phyloP scores from a whole-genome alignment of 352 stramenopile genomes.

The Globisporangium abappressorium region DNA sequence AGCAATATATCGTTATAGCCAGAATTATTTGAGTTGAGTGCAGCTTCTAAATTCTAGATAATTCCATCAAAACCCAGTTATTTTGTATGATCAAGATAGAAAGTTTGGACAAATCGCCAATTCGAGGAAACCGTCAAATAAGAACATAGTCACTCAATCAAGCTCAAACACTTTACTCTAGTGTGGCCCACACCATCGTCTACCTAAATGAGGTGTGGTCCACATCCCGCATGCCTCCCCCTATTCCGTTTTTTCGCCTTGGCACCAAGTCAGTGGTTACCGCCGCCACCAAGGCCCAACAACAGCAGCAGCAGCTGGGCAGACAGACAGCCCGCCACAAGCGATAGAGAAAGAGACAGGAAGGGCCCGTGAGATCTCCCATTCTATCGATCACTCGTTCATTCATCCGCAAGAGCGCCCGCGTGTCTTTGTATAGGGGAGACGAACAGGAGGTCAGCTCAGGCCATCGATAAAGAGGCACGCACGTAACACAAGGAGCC shows the following conservation, averaged over 20 bases:
- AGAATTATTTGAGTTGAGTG: not conserved
- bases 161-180: not conserved
- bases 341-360: not conserved
- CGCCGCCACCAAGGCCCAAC: not conserved
- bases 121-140: not conserved
- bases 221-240: not conserved
- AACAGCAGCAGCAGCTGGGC: not conserved
- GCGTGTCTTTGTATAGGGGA: not conserved
- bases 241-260: not conserved
- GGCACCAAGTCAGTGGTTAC: not conserved
- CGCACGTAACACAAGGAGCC: not conserved
- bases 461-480: not conserved
- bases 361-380: not conserved
- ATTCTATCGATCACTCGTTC: not conserved
- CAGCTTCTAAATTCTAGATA: not conserved
- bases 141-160: not conserved
- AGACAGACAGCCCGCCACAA: not conserved
- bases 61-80: not conserved
- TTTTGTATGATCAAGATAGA: not conserved
- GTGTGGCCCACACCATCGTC: not conserved
- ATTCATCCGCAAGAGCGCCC: not conserved
- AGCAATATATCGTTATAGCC: not conserved
- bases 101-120: not conserved
- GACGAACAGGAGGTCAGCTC: not conserved
- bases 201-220: not conserved